phyloP scores from a whole-genome alignment of 768 basidiomycete species.

The Trametopsis cervina region DNA sequence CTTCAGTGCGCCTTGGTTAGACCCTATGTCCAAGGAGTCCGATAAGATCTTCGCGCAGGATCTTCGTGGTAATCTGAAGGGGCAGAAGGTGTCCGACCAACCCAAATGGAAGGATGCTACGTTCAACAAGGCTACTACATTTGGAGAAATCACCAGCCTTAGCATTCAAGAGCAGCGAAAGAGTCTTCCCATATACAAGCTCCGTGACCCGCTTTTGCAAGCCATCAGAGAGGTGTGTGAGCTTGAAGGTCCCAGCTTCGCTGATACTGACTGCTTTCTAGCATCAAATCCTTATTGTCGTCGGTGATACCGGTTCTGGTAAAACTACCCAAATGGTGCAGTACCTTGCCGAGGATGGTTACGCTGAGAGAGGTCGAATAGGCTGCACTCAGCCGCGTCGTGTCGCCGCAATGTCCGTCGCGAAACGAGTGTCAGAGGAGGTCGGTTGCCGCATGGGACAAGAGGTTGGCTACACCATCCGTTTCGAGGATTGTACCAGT shows the following conservation, averaged over 20 bases:
- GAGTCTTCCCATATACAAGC: constrained; percentile 90
- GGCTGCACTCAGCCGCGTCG: constrained; percentile 99
- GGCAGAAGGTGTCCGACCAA: constrained; percentile 75
- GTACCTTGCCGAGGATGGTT: constrained; percentile 93
- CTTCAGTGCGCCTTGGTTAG: constrained; percentile 94
- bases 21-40: constrained; percentile 88
- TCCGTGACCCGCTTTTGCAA: constrained; percentile 81
- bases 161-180: constrained; percentile 93
- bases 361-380: constrained; percentile 83
- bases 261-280: constrained; percentile 27
- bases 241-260: constrained; percentile 2
- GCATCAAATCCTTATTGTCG: constrained; percentile 97
- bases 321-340: constrained; percentile 99
- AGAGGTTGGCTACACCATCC: constrained; percentile 97
- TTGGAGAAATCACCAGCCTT: constrained; percentile 84
- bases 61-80: constrained; percentile 70
- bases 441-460: constrained; percentile 96
- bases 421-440: constrained; percentile 97
- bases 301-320: constrained; percentile 97
- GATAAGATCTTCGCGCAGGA: constrained; percentile 94
- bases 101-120: constrained; percentile 90
- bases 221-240: constrained; percentile 79
- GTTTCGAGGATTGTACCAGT: constrained; percentile 98
- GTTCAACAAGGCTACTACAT: constrained; percentile 94
- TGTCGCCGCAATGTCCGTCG: constrained; percentile 98